Conservation (phyloP, 768 basidiomycete species). For the Mycena vitilis region DNA sequence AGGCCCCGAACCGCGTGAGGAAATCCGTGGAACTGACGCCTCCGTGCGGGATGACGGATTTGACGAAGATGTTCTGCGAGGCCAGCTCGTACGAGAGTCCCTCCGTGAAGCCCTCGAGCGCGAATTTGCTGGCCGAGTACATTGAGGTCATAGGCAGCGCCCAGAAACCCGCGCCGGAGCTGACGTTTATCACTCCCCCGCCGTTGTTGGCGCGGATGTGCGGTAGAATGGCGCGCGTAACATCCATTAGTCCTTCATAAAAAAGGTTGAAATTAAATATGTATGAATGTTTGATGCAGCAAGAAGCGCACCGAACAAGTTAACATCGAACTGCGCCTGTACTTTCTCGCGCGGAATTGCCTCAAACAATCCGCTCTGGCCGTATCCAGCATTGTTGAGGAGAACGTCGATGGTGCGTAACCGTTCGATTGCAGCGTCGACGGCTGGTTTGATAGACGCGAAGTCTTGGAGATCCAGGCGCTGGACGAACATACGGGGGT, state of each 20-base stretch:
- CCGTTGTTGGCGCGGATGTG: conserved; percentile 37
- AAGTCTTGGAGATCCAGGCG: conserved; percentile 35
- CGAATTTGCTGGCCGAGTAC: conserved; percentile 40
- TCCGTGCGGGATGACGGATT: conserved; percentile 37
- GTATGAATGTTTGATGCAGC: not conserved
- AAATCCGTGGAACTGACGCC: conserved; percentile 37
- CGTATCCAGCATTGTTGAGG: conserved; percentile 41
- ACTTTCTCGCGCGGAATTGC: conserved; percentile 36
- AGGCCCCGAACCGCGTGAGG: conserved; percentile 24
- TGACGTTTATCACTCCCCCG: conserved; percentile 39
- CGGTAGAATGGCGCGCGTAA: conserved; percentile 38
- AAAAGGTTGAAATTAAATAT: not conserved
- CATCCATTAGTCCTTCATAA: conserved; percentile 37
- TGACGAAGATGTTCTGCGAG: conserved; percentile 40
- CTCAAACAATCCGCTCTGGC: conserved; percentile 38
- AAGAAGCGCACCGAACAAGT: conserved; percentile 35
- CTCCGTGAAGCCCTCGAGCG: conserved; percentile 42
- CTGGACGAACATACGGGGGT: conserved; percentile 31
- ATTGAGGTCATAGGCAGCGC: conserved; percentile 34
- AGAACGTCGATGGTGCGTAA: conserved; percentile 36
- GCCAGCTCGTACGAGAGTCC: conserved; percentile 37
- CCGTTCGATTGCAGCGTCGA: conserved; percentile 27
- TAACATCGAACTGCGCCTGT: conserved; percentile 39
- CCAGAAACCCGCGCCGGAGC: conserved; percentile 38
- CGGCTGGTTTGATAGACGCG: conserved; percentile 31